Evolutionary conservation across 75 land plant genomes (phyloP).

Genomic region (Picea glauca): DNA sequence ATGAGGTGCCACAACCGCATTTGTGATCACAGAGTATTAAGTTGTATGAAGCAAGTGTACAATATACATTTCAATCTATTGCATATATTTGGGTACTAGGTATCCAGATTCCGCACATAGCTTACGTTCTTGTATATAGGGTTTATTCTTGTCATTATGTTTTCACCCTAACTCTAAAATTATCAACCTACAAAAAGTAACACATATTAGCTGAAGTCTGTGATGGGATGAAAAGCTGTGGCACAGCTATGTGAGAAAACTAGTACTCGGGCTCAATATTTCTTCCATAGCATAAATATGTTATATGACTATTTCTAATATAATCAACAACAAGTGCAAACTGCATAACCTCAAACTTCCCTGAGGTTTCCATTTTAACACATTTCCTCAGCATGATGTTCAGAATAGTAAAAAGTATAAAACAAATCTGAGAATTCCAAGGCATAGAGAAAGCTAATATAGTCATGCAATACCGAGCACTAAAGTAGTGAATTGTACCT

Average conservation of each 20-base stretch:
- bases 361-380: background rate
- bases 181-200: background rate
- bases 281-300: background rate
- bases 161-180: background rate
- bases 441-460: background rate
- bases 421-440: background rate
- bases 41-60: too few relatives aligned
- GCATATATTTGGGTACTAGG: too few relatives aligned
- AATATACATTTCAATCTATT: too few relatives aligned
- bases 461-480: background rate
- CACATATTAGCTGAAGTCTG: background rate
- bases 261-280: background rate
- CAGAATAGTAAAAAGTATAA: background rate
- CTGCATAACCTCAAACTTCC: background rate
- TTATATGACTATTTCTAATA: background rate
- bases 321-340: background rate
- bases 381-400: background rate
- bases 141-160: too few relatives aligned
- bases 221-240: background rate
- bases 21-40: too few relatives aligned
- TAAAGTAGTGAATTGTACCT: conserved; percentile 36
- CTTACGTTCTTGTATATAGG: too few relatives aligned
- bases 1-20: too few relatives aligned
- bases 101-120: too few relatives aligned
- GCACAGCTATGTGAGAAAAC: background rate